Evolutionary conservation across 2,329 filamentous ascomycete genomes (phyloP).

Genomic region (Pestalotiopsis sp.): DNA sequence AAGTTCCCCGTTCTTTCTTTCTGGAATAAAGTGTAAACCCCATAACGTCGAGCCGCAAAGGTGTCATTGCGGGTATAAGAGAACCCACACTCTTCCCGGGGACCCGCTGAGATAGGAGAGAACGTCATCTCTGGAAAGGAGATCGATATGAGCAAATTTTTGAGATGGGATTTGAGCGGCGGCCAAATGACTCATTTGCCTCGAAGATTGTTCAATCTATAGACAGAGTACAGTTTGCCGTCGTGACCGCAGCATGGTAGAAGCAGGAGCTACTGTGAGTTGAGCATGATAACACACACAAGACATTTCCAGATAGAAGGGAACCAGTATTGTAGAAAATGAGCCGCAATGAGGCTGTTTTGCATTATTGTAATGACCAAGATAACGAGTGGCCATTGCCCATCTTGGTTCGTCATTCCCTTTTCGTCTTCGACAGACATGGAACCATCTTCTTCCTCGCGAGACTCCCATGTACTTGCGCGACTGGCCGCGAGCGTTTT

Average conservation of each 20-base stretch:
- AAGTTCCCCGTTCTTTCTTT: not conserved
- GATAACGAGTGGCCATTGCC: not conserved
- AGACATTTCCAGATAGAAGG: not conserved
- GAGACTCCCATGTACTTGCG: not conserved
- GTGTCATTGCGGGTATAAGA: not conserved
- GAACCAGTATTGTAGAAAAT: not conserved
- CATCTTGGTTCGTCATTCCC: not conserved
- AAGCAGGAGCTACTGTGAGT: not conserved
- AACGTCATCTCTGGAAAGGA: not conserved
- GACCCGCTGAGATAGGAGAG: not conserved
- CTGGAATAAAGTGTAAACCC: not conserved
- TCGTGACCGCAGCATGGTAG: no score
- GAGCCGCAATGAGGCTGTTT: not conserved
- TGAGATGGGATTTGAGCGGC: not conserved
- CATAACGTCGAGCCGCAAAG: not conserved
- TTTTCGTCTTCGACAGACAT: not conserved
- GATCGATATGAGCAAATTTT: not conserved
- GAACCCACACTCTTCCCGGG: not conserved
- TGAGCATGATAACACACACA: not conserved
- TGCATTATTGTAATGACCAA: not conserved
- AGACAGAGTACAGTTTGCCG: no score
- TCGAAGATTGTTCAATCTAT: no score
- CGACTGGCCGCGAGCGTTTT: not conserved
- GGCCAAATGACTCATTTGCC: no score
- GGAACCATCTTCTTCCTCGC: not conserved